A percentile compares a stretch with the other conserved stretches of the same genome.
Evolutionary conservation across 225 moss, liverwort and hornwort species (phyloP).

Genomic region (Marchantia polymorpha): DNA sequence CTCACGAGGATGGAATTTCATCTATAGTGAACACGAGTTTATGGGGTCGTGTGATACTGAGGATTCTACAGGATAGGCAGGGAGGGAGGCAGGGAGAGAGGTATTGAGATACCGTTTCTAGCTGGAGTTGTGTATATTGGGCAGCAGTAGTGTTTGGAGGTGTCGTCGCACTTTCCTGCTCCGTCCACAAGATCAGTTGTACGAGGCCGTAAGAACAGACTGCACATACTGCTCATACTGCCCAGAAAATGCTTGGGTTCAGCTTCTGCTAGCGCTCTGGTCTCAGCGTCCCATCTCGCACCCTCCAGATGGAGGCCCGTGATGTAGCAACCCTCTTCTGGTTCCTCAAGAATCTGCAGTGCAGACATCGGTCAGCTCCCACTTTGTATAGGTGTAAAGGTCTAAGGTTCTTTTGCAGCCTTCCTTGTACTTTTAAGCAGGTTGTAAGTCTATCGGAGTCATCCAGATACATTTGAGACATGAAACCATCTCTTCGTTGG

Average conservation of each 20-base stretch:
- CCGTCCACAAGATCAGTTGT: neutral
- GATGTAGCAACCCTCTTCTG: conserved; percentile 36
- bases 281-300: conserved; percentile 40
- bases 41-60: no score
- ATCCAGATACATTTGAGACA: no score
- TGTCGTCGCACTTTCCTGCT: neutral
- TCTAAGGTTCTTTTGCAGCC: no score
- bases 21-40: no score
- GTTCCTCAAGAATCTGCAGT: conserved; percentile 27
- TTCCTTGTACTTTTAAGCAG: no score
- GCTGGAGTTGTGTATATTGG: conserved; percentile 52
- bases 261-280: conserved; percentile 33
- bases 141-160: conserved; percentile 30
- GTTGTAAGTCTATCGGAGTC: no score
- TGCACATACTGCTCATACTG: conserved; percentile 30
- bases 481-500: neutral
- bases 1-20: no score
- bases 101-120: conserved; percentile 34
- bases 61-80: no score
- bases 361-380: neutral
- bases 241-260: conserved; percentile 35
- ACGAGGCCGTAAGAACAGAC: conserved; percentile 37
- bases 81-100: no score
- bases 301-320: conserved; percentile 45
- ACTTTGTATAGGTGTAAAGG: neutral